Percentiles rank a stretch among this genome's conserved stretches.
phyloP scores from a whole-genome alignment of 1,139 yeast genomes.

The Diutina ranongensis region DNA sequence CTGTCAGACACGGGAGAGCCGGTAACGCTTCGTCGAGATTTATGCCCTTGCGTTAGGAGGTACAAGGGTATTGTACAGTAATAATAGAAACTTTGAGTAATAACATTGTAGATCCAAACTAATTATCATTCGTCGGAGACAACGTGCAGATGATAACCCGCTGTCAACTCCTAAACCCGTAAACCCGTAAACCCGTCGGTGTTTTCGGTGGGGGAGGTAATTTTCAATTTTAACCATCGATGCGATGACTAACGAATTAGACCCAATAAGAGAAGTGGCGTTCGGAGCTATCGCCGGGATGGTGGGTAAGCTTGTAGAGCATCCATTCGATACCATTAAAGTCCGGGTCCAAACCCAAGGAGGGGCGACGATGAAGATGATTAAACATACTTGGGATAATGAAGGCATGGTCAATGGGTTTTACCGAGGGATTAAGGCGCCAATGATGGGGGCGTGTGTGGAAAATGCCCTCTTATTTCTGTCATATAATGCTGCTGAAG shows the following conservation, averaged over 20 bases:
- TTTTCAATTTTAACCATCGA: too few species aligned
- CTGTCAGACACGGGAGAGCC: conserved; percentile 99
- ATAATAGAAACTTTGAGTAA: neutral
- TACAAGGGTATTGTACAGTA: conserved; percentile 3
- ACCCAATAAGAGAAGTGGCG: conserved; percentile 17
- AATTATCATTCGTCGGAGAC: too few species aligned
- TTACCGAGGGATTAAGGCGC: conserved; percentile 63
- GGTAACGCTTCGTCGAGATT: conserved; percentile 87
- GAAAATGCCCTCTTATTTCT: conserved; percentile 71
- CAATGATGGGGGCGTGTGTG: conserved; percentile 76
- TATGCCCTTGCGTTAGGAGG: conserved; percentile 47
- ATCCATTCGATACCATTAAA: conserved; percentile 87
- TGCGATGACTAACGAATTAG: neutral
- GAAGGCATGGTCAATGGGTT: conserved; percentile 54
- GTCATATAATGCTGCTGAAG: conserved; percentile 37
- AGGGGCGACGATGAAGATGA: conserved; percentile 47
- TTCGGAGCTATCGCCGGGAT: conserved; percentile 62
- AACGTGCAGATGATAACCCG: too few species aligned
- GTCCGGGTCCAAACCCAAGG: conserved; percentile 65
- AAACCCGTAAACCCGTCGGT: too few species aligned
- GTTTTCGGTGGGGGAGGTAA: too few species aligned
- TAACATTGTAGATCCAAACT: too few species aligned
- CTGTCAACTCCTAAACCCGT: too few species aligned
- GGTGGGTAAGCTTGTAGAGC: conserved; percentile 74
- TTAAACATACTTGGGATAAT: conserved; percentile 40